phyloP scores from a whole-genome alignment of 139 green algal genomes.

The Picochlorum sp. region DNA sequence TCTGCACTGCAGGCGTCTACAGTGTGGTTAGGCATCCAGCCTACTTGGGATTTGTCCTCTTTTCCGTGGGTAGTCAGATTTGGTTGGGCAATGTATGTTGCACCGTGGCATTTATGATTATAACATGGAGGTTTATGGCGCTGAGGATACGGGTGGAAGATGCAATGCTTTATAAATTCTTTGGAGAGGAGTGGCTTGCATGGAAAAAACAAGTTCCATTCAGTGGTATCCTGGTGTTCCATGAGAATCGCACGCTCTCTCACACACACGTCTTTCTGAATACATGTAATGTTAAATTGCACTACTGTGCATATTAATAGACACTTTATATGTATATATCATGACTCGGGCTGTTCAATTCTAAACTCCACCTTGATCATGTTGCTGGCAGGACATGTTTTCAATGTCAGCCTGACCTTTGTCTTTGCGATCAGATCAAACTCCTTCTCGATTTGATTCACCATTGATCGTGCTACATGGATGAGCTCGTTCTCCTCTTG shows the following conservation, averaged over 20 bases:
- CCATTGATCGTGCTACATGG: neutral
- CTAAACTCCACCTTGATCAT: neutral
- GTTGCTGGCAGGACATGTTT: neutral
- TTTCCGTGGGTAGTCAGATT: slow-evolving; percentile 73
- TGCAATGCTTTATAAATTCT: slow-evolving; percentile 46
- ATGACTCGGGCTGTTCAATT: too few relatives aligned
- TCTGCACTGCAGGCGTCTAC: slow-evolving; percentile 59
- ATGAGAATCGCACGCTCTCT: slow-evolving; percentile 14
- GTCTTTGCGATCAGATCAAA: neutral
- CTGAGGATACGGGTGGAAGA: slow-evolving; percentile 53
- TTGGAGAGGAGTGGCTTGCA: slow-evolving; percentile 36
- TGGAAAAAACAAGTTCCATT: slow-evolving; percentile 33
- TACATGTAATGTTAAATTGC: neutral
- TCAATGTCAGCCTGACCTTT: neutral
- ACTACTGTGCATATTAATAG: too few relatives aligned
- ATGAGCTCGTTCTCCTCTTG: neutral
- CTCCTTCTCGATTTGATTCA: neutral
- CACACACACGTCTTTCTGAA: neutral
- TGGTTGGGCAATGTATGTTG: slow-evolving; percentile 68
- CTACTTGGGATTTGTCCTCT: slow-evolving; percentile 84
- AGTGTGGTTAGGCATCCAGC: slow-evolving; percentile 70
- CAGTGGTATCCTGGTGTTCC: slow-evolving; percentile 40
- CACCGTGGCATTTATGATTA: slow-evolving; percentile 31
- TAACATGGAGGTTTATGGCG: slow-evolving; percentile 55
- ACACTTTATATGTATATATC: too few relatives aligned